phyloP scores from a whole-genome alignment of 768 basidiomycete species.

The Pleurotus ostreatus region DNA sequence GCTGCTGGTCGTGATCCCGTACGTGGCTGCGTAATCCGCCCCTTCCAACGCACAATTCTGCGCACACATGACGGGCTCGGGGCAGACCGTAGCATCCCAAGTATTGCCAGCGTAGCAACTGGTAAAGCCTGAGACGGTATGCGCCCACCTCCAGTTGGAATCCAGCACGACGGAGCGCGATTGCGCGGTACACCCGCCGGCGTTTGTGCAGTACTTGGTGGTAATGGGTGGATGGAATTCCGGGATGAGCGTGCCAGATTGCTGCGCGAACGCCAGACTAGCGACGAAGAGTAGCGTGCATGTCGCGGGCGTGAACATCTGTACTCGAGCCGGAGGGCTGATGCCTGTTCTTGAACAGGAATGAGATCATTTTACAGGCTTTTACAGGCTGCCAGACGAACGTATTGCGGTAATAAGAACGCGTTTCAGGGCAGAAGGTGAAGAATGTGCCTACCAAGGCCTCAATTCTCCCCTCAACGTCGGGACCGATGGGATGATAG shows the following conservation, averaged over 20 bases:
- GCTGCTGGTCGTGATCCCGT: conserved; percentile 31
- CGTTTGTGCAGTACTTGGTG: conserved; percentile 24
- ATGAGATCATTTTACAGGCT: background rate
- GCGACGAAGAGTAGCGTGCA: conserved; percentile 11
- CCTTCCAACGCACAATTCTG: conserved; percentile 17
- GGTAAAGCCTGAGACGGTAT: conserved; percentile 20
- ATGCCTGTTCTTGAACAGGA: background rate
- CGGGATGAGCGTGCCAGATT: conserved; percentile 31
- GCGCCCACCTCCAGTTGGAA: conserved; percentile 35
- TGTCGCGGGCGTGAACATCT: conserved; percentile 16
- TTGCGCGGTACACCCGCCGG: conserved; percentile 20
- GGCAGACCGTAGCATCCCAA: conserved; percentile 35
- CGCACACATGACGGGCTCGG: conserved; percentile 11
- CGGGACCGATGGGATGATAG: background rate
- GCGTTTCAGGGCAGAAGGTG: background rate
- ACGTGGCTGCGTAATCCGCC: conserved; percentile 28
- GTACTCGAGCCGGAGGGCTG: background rate
- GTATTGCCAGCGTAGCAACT: conserved; percentile 34
- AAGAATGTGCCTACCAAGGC: background rate
- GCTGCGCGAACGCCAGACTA: conserved; percentile 27
- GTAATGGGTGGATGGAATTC: conserved; percentile 33
- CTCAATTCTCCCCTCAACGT: background rate
- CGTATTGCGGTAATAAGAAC: background rate
- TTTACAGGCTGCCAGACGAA: background rate
- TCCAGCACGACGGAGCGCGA: conserved; percentile 26